phyloP scores from a whole-genome alignment of 257 asterid species.

The Leonotis leonurus region DNA sequence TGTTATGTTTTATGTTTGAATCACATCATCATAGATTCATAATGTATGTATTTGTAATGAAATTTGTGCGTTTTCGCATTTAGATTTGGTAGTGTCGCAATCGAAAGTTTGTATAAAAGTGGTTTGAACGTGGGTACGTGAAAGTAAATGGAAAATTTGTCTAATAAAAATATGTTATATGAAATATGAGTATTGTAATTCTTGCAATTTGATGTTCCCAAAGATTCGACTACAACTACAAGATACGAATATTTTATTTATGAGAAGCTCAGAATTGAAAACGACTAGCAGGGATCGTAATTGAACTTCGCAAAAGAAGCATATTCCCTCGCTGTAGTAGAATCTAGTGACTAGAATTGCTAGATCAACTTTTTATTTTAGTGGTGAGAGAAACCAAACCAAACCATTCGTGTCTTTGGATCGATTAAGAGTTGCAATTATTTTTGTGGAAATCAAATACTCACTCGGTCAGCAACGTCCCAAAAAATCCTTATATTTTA shows the following conservation, averaged over 20 bases:
- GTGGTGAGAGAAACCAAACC: too few species aligned
- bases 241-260: neutral
- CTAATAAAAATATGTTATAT: too few species aligned
- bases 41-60: neutral
- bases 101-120: neutral
- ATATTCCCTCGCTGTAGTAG: too few species aligned
- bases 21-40: neutral
- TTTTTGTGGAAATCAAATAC: too few species aligned
- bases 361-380: too few species aligned
- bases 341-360: too few species aligned
- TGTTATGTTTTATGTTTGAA: neutral
- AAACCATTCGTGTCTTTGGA: too few species aligned
- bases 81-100: neutral
- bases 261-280: constrained; percentile 4
- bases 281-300: neutral
- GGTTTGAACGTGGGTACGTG: neutral
- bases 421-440: too few species aligned
- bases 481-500: too few species aligned
- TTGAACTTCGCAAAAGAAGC: neutral
- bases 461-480: too few species aligned
- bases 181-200: neutral
- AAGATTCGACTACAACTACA: neutral
- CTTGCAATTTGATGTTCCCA: neutral
- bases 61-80: neutral
- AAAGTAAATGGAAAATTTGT: neutral